Conservation (phyloP, 75 land plant species). For the Cryptomeria japonica region DNA sequence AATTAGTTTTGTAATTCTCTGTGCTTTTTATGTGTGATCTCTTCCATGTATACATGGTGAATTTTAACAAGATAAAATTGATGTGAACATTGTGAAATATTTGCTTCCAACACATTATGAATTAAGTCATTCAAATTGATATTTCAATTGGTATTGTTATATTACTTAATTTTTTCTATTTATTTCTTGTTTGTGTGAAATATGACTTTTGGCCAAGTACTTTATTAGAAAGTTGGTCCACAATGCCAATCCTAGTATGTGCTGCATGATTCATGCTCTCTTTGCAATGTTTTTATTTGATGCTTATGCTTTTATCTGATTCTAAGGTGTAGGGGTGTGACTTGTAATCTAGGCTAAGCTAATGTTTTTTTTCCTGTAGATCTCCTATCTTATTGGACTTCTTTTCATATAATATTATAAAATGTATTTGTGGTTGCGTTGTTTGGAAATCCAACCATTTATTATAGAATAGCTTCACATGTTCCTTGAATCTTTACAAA, state of each 20-base stretch:
- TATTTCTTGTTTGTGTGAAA: neutral
- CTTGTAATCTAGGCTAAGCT: neutral
- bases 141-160: neutral
- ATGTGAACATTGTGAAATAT: too few species aligned
- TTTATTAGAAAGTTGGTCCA: neutral
- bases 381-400: neutral
- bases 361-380: neutral
- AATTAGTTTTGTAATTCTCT: too few species aligned
- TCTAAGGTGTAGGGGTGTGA: neutral
- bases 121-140: neutral
- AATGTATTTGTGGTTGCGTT: neutral
- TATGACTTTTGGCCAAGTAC: neutral
- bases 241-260: neutral
- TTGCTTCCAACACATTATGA: neutral
- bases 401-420: neutral
- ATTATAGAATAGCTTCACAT: constrained; percentile 8
- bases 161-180: neutral
- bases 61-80: too few species aligned
- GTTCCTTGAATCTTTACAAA: neutral
- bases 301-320: neutral
- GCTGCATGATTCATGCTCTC: neutral
- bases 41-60: neutral
- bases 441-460: neutral
- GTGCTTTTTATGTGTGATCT: neutral
- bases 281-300: neutral